Percentiles rank a stretch among this genome's conserved stretches.
phyloP scores from a whole-genome alignment of 2,329 filamentous ascomycete genomes.

The Fusarium bactridioides region DNA sequence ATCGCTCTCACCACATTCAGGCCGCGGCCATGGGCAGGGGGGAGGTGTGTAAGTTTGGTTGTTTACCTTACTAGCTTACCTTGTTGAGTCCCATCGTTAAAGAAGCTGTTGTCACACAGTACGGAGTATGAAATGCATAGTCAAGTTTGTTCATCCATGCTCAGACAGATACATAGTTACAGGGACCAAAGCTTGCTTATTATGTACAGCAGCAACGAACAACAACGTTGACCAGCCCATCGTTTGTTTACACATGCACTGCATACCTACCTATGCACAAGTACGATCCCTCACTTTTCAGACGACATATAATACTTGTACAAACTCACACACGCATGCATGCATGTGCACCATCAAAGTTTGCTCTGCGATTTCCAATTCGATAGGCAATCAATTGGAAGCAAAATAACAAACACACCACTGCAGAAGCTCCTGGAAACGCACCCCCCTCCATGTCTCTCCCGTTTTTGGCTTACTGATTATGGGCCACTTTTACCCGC shows the following conservation, averaged over 20 bases:
- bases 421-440: slow-evolving; percentile 36
- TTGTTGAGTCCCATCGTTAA: neutral
- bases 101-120: slow-evolving; percentile 30
- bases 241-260: slow-evolving; percentile 17
- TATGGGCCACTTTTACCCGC: slow-evolving; percentile 41
- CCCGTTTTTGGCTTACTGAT: slow-evolving; percentile 21
- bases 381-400: neutral
- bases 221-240: slow-evolving; percentile 16
- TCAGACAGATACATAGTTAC: neutral
- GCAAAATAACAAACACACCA: slow-evolving; percentile 26
- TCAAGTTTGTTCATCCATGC: neutral
- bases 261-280: slow-evolving; percentile 4
- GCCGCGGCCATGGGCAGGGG: slow-evolving; percentile 21
- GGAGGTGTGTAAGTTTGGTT: slow-evolving; percentile 11
- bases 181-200: slow-evolving; percentile 23
- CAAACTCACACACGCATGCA: neutral
- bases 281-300: slow-evolving; percentile 6
- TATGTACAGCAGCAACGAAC: neutral
- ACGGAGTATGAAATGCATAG: slow-evolving; percentile 27
- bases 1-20: slow-evolving; percentile 28
- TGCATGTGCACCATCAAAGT: neutral
- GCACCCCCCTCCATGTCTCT: slow-evolving; percentile 25
- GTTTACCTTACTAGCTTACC: slow-evolving; percentile 26
- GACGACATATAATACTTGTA: neutral
- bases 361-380: neutral